Base-by-base conservation (phyloP, 805 yeast species). In the Candida tibetensis region DNA sequence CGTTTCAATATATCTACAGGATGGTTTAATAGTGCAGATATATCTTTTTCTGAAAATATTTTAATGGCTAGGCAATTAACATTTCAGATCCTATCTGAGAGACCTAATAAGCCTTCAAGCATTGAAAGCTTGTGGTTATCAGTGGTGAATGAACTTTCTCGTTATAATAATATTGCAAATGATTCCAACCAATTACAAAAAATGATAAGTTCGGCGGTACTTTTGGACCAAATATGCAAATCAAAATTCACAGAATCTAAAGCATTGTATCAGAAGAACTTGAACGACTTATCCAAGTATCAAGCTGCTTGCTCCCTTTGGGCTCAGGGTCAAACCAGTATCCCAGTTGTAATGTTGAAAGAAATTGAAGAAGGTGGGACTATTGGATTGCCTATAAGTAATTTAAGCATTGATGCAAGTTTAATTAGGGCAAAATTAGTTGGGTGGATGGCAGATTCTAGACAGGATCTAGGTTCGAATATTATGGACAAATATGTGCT, bases 381-480 rank as follows among this genome's bases (percentile, higher is more conserved):
- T 42, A 33, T 45, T 19, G 23, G 23, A 2, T 36, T 52, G 2
- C 53, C 58, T 1, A 30, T 52, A 13, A 41, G 46, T 4, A 39
- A 36, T 5, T 40, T 59, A 27, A 40, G 45, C 6, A 40, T 63
- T 14, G 52, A 57, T 30, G 27, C 38, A 17, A 40, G 49, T n/a
- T 45, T 59, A n/a, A 46, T 67, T 3, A 46, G 51, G 59, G 45
- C 76, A 48, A 47, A 70, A 71, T 9, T 84, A 28, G 81, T 81
- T 0, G 70, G 75, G 32, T 89, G 96, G 96, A 61, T 79, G 25
- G 72, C 86, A 0, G 76, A 72, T 32, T 83, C 95, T 0, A 72
- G 84, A 26, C 82, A 81, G 43, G 95, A 82, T 41, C 67, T 81
- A 8, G 76, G 88, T 0, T 66, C 74, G 1, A 62, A 62, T 2